Evolutionary conservation across 192 early-diverging fungal genomes (phyloP).

Genomic region (Neocallimastix lanati): DNA sequence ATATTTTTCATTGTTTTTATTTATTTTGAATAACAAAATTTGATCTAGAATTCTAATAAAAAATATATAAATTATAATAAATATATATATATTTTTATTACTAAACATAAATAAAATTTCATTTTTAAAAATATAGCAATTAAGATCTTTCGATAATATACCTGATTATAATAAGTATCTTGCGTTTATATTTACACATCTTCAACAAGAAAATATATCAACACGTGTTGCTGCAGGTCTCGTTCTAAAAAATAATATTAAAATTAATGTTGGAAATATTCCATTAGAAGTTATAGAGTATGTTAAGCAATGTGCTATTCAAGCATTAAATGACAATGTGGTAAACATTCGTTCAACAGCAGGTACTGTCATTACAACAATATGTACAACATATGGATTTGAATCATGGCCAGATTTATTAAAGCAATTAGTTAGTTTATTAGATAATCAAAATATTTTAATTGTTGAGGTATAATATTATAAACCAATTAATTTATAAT

Average conservation of each 20-base stretch:
- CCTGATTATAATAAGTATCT: conserved; percentile 85
- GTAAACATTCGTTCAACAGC: conserved; percentile 56
- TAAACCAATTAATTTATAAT: too few species aligned
- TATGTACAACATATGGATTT: conserved; percentile 49
- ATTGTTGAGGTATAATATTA: conserved; percentile 55
- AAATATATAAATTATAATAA: neutral
- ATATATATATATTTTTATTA: neutral
- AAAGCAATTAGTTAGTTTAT: conserved; percentile 51
- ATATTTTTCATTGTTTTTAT: too few species aligned
- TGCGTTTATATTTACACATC: conserved; percentile 60
- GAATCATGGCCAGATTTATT: conserved; percentile 71
- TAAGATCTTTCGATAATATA: conserved; percentile 54
- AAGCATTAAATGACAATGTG: conserved; percentile 52
- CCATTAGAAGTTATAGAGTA: conserved; percentile 43
- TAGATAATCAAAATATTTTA: conserved; percentile 47
- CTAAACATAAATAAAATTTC: neutral
- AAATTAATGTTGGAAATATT: conserved; percentile 25
- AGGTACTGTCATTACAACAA: conserved; percentile 75
- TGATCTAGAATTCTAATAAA: too few species aligned
- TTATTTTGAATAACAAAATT: too few species aligned
- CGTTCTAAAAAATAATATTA: conserved; percentile 59
- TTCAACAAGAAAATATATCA: conserved; percentile 41
- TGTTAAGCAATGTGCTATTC: conserved; percentile 35
- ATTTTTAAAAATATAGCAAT: conserved; percentile 22
- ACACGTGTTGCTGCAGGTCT: conserved; percentile 72